phyloP scores from a whole-genome alignment of 768 basidiomycete species.

The Holtermannia corniformis region DNA sequence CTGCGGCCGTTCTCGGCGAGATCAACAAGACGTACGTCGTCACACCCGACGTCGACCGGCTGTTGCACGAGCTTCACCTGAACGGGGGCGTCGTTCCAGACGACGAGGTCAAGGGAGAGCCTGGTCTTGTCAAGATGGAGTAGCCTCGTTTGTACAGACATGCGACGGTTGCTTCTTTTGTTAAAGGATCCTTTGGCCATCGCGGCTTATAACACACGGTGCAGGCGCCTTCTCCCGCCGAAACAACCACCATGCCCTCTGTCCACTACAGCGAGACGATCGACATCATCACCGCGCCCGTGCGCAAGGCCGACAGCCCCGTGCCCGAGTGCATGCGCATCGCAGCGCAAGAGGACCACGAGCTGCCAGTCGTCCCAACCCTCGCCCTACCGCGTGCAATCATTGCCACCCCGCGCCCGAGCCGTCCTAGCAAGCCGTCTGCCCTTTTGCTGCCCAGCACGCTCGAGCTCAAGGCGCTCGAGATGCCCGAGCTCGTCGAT shows the following conservation, averaged over 20 bases:
- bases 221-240: neutral
- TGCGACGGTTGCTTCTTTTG: neutral
- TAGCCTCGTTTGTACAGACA: neutral
- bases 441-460: neutral
- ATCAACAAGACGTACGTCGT: conserved; percentile 74
- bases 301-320: neutral
- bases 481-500: neutral
- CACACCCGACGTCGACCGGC: conserved; percentile 69
- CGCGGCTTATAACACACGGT: neutral
- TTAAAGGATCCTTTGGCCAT: neutral
- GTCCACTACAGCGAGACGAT: neutral
- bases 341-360: neutral
- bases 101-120: conserved; percentile 19
- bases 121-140: conserved; percentile 28
- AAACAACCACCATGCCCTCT: neutral
- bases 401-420: too few relatives aligned
- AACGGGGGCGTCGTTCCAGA: conserved; percentile 35
- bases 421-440: neutral
- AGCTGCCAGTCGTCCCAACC: neutral
- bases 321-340: neutral
- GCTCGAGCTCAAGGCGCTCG: neutral
- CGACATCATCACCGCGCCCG: too few relatives aligned
- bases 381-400: neutral
- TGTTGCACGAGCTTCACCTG: conserved; percentile 58
- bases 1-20: conserved; percentile 67